Evolutionary conservation across 129 eudicot genomes (phyloP), one percentile per base, ranked within the genome.

Genomic region (Centaurea solstitialis): DNA sequence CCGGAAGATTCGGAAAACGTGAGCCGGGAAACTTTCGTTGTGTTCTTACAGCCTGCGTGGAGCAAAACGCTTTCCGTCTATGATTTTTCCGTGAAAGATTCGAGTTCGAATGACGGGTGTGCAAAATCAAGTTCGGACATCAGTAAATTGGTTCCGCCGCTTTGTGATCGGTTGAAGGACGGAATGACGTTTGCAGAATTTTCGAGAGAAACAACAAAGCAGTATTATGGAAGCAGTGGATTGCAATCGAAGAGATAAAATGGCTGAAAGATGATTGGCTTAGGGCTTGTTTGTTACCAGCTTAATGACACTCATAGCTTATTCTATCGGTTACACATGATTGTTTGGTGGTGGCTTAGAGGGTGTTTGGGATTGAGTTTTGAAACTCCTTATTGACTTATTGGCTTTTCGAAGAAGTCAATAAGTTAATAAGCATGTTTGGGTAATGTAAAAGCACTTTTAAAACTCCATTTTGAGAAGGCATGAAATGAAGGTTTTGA

Each of bases 31-130:
- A 93, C 89, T 15, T 95, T 95, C 81, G 99, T 95, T 68, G 93
- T 95, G 39, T 95, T 95, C 88, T 80, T 95, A 83, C 98, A 95
- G 87, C 99, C 99, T 11, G 87, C 98, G 5, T 95, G 98, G 99
- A 80, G 70, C 83, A 95, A 88, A 79, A 81, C 68, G 6, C 87
- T 95, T 70, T 85, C 79, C 72, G 81, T 89, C 22, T 87, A 82
- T 26, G 89, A 88, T 77, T 92, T 89, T 68, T 77, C 92, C 4
- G 24, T 81, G 28, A 84, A 85, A 67, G 47, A 28, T 41, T 79
- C 50, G 45, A 70, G 78, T 66, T 73, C 53, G 4, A 35, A 76
- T 68, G 74, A 64, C 76, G 82, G 17, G 40, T n/a, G 28, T 68
- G 75, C 38, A 13, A 69, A 86, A 68, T 79, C 80, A 22, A 65